A percentile compares a stretch with the other conserved stretches of the same genome.
Conservation (phyloP, 352 stramenopile genomes). For the Globisporangium spiculum region DNA sequence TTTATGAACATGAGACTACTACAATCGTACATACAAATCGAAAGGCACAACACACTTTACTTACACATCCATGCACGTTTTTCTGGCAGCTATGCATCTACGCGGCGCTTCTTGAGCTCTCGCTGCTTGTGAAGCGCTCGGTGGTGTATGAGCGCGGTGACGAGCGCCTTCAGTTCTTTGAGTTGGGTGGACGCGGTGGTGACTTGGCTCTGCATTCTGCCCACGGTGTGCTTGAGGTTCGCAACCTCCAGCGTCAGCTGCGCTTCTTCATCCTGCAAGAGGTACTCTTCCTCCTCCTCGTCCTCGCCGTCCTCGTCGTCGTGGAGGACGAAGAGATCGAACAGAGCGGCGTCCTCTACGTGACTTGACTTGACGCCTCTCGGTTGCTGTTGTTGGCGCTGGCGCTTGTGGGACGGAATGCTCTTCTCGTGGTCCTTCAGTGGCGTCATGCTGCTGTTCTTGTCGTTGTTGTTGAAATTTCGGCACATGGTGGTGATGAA, state of each 20-base stretch:
- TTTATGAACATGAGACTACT: background rate
- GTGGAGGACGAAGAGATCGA: background rate
- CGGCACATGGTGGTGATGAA: background rate
- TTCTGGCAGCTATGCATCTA: background rate
- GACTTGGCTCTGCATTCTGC: conserved; percentile 4
- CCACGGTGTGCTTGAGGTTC: background rate
- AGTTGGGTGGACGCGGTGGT: background rate
- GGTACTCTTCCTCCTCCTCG: background rate
- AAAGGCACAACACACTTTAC: no score
- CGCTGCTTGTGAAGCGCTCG: background rate
- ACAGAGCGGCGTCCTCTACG: background rate
- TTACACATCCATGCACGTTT: background rate
- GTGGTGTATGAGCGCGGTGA: background rate
- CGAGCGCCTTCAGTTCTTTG: background rate
- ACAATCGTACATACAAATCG: background rate
- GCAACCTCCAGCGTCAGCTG: background rate
- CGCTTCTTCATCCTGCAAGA: background rate
- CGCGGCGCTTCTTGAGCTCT: background rate
- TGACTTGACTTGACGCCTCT: background rate
- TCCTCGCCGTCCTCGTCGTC: background rate
- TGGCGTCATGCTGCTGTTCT: background rate
- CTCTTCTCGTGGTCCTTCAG: conserved; percentile 5
- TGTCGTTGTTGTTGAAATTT: background rate
- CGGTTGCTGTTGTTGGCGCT: background rate
- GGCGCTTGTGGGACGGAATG: conserved; percentile 3